phyloP scores from a whole-genome alignment of 768 basidiomycete genomes.

The Lactifluus hygrophoroides region DNA sequence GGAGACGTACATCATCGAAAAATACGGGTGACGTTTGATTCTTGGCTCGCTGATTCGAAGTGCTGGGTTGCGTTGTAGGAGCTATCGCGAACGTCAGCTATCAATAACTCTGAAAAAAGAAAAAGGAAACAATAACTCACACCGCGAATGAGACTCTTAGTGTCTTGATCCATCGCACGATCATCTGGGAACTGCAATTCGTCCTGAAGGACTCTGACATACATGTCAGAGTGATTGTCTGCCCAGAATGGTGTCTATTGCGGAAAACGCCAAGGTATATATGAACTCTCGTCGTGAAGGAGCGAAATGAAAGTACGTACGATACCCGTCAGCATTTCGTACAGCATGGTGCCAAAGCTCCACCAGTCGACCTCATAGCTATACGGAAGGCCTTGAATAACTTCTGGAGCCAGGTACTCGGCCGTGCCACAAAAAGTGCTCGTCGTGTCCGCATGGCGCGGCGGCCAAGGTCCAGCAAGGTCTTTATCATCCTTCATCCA shows the following conservation, averaged over 20 bases:
- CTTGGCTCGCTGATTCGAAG: constrained; percentile 88
- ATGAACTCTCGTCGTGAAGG: constrained; percentile 1
- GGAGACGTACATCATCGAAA: constrained; percentile 63
- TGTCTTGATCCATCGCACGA: constrained; percentile 87
- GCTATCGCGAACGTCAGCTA: constrained; percentile 28
- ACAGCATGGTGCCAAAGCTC: constrained; percentile 96
- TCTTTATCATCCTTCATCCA: constrained; percentile 72
- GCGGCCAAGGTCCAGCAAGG: constrained; percentile 47
- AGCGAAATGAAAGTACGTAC: constrained; percentile 42
- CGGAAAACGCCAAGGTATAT: constrained; percentile 15
- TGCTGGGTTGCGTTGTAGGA: constrained; percentile 88
- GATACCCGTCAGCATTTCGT: constrained; percentile 94
- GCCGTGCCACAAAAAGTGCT: constrained; percentile 94
- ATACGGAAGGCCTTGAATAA: constrained; percentile 84
- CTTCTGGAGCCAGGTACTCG: constrained; percentile 94
- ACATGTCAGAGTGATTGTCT: constrained; percentile 91
- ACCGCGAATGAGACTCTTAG: constrained; percentile 90
- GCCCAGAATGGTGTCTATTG: constrained; percentile 86
- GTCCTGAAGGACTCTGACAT: constrained; percentile 84
- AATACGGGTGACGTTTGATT: constrained; percentile 92
- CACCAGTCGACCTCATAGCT: constrained; percentile 97
- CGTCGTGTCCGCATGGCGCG: constrained; percentile 53
- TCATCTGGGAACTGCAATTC: constrained; percentile 87
- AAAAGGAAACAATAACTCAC: constrained; percentile 38
- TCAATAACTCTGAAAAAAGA: neutral